Conservation (phyloP, 345 rosid species). For the Durio zibethinus region DNA sequence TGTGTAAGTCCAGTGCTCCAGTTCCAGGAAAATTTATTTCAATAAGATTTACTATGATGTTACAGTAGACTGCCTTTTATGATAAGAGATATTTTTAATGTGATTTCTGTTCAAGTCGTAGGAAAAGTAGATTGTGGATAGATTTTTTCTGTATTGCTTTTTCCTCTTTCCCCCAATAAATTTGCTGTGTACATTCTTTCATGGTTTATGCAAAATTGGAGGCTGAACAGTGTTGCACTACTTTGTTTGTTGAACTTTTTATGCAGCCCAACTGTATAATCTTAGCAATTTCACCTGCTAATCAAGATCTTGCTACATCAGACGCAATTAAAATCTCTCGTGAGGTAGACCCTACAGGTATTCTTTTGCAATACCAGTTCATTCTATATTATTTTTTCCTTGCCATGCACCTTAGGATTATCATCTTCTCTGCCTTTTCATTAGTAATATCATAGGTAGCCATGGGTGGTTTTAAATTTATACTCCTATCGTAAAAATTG, state of each 20-base stretch:
- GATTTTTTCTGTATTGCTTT: not conserved
- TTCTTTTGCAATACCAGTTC: not conserved
- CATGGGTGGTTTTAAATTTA: not conserved
- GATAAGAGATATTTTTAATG: not conserved
- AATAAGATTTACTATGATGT: not conserved
- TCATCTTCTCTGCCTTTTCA: not conserved
- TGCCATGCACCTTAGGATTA: not conserved
- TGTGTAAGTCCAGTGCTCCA: not conserved
- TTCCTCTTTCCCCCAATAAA: not conserved
- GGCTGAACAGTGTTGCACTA: constrained; percentile 6
- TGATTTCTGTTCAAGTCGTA: not conserved
- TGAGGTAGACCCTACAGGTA: constrained; percentile 98
- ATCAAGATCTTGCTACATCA: constrained; percentile 99
- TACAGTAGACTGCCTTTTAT: not conserved
- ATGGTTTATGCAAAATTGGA: constrained; percentile 9
- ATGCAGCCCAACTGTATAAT: constrained; percentile 93
- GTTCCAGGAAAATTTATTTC: not conserved
- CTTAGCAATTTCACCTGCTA: constrained; percentile 98
- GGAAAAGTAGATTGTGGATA: not conserved
- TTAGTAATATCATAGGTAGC: not conserved
- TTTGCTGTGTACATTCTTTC: not conserved
- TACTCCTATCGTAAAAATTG: not conserved
- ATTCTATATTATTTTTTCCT: not conserved
- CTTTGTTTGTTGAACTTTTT: constrained; percentile 22
- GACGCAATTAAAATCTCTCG: constrained; percentile 99